Evolutionary conservation across 257 asterid species (phyloP), one percentile per base, ranked within the genome.

Genomic region (Ballota nigra): DNA sequence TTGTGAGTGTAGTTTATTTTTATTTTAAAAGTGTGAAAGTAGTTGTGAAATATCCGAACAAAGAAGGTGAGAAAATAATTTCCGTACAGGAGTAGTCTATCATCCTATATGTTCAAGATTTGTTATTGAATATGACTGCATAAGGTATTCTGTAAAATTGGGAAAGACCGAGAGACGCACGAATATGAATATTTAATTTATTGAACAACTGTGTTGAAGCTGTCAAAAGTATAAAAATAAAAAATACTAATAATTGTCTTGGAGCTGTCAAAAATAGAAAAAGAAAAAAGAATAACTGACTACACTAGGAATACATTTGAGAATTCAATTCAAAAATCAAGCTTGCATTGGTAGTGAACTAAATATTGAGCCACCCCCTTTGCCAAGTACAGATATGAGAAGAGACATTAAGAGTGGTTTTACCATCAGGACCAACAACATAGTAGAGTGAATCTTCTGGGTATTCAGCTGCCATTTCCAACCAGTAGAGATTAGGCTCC

Each of bases 401-500:
- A 22, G 92, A 57, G 3, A 81, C 67, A 64, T 89, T 91, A 0
- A 76, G 0, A 40, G 85, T 77, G 51, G 77, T 52, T 38, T 79
- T 80, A 16, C 86, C 91, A 41, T 84, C 85, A 0, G 84, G 87
- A 4, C 84, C 87, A 29, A 89, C 86, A 28, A 67, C 52, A 47
- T 88, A 82, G 72, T 78, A 79, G 0, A 86, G 92, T 0, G 95
- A 88, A 73, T 83, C 87, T 53, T 88, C 87, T 0, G 87, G 67
- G 77, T 85, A 93, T 36, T 91, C 97, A 29, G 71, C 18, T 56
- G 87, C 75, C 81, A 90, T 77, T 2, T 86, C 63, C 84, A 68
- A 31, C 97, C 97, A 93, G 66, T 86, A 78, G 2, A 93, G 75
- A 60, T 82, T 82, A 8, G 98, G 98, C 40, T 87, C 86, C 97